Conservation (phyloP, 2,329 filamentous ascomycete species). For the Stachybotrys elegans region DNA sequence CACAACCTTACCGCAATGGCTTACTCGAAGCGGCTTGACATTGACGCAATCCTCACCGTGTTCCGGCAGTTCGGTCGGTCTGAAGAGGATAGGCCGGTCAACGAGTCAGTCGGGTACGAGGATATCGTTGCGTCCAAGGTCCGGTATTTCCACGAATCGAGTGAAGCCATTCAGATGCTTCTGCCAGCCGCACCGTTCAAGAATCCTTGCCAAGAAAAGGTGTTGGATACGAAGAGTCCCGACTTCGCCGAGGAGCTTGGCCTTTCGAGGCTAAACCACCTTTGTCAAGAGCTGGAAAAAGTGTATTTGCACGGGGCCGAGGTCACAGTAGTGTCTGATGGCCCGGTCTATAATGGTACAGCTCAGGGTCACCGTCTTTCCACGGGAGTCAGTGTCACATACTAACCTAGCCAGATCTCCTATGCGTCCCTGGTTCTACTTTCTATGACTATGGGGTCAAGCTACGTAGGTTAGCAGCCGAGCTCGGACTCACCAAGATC, state of each 20-base stretch:
- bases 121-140: not conserved
- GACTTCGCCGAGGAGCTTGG: constrained; percentile 6
- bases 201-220: constrained; percentile 4
- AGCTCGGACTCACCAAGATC: not conserved
- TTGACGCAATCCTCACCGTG: not conserved
- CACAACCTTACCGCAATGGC: no score
- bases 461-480: constrained; percentile 3
- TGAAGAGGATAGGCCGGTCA: not conserved
- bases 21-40: constrained; percentile 6
- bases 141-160: not conserved
- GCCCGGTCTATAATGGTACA: constrained; percentile 5
- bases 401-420: constrained; percentile 1
- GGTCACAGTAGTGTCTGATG: constrained; percentile 4
- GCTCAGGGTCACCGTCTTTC: not conserved
- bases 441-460: constrained; percentile 6
- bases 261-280: constrained; percentile 3
- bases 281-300: constrained; percentile 3
- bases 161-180: constrained; percentile 1
- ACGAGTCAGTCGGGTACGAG: not conserved
- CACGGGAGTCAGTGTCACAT: not conserved
- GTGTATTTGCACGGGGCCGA: constrained; percentile 3
- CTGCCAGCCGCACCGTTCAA: constrained; percentile 5
- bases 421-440: constrained; percentile 3
- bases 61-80: constrained; percentile 1
- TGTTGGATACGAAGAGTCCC: constrained; percentile 1